Evolutionary conservation across 768 basidiomycete genomes (phyloP), one percentile per base, ranked within the genome.

Genomic region (Mycena sanguinolenta): DNA sequence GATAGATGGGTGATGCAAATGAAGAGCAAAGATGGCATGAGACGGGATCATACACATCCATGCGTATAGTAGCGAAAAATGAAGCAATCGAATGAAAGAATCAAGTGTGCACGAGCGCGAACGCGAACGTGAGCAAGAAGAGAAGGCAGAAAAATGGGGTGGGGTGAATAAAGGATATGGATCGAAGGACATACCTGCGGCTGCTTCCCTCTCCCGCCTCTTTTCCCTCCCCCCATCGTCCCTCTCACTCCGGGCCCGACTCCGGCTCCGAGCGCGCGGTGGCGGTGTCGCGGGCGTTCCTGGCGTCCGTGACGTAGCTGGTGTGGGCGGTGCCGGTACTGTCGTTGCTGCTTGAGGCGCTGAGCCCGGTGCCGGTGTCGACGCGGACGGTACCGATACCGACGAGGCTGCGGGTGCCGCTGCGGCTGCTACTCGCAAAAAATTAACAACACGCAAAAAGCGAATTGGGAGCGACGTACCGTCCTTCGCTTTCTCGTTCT

Each of bases 221-320:
- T 25, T 21, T 38, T 42, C 27, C 59, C 36, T 25, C 14, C 19
- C 42, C 36, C 25, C 50, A n/a, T 28, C 23, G 12, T n/a, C 55
- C 54, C 59, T n/a, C 32, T 36, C 44, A 32, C 28, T 34, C 36
- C 50, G 38, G 0, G 49, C 34, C 30, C 46, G 58, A n/a, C 63
- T 69, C 27, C 49, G 49, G 17, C 55, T 58, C 12, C 25, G 54
- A 13, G n/a, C n/a, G n/a, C n/a, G n/a, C n/a, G n/a, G n/a, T n/a
- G 27, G 4, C 4, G 53, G 62, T 54, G 17, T 28, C 17, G 50
- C 21, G 8, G n/a, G n/a, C n/a, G n/a, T n/a, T n/a, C n/a, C n/a
- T n/a, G n/a, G n/a, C n/a, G n/a, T n/a, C n/a, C n/a, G n/a, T n/a
- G n/a, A n/a, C n/a, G n/a, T n/a, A n/a, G n/a, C n/a, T n/a, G n/a